Conservation (phyloP, 495 filamentous ascomycete species). For the Neurospora tetraspora region DNA sequence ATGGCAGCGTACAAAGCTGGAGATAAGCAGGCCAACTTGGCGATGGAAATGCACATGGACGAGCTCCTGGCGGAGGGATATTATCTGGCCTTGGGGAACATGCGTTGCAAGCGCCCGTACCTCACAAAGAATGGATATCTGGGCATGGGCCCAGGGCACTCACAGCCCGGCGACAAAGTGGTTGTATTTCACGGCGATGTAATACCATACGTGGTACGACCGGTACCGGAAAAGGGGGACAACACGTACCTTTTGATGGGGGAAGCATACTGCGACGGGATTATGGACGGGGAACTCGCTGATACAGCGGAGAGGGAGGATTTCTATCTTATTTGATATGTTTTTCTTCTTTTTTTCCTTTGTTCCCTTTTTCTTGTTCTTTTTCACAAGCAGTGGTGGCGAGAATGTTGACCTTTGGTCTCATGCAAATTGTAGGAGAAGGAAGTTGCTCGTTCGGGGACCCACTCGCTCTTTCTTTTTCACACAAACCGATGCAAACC, state of each 20-base stretch:
- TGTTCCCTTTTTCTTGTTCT: background rate
- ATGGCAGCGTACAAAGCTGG: accelerated
- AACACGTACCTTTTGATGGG: background rate
- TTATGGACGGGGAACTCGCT: constrained; percentile 7
- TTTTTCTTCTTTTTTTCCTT: background rate
- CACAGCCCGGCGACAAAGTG: constrained; percentile 2
- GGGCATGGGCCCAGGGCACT: constrained; percentile 5
- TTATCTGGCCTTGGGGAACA: background rate
- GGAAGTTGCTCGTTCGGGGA: background rate
- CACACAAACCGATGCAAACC: background rate
- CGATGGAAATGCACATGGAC: background rate
- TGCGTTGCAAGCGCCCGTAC: constrained; percentile 1
- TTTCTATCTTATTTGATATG: background rate
- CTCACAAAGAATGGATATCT: constrained; percentile 5
- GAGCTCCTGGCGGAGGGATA: background rate
- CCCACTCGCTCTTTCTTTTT: background rate
- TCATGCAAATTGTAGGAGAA: background rate
- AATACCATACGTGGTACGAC: constrained; percentile 7
- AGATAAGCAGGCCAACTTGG: background rate
- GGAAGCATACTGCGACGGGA: constrained; percentile 8
- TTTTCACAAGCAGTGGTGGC: background rate
- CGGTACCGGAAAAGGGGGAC: background rate
- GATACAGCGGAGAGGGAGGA: background rate
- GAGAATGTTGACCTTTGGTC: background rate
- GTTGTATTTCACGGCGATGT: constrained; percentile 9